These are phyloP conservation scores for Exophiala aquamarina DNA, from an alignment of 2,329 filamentous ascomycete genomes.

Conservation along the genomic window DNA sequence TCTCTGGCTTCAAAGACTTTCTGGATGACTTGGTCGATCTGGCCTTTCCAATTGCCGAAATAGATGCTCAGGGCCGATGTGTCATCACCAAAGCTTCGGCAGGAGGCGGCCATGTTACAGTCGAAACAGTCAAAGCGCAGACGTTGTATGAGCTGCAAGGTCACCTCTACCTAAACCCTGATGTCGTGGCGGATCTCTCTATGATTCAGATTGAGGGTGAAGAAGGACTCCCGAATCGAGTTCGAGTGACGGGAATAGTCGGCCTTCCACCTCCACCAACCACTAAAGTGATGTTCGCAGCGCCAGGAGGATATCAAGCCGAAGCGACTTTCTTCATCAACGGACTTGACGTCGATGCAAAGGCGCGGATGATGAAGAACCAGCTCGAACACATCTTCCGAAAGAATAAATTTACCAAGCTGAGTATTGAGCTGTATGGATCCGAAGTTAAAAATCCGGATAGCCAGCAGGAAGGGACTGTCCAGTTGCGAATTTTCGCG, in stretches of 20 bases:
- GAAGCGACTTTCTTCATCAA: constrained; percentile 44
- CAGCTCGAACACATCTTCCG: constrained; percentile 38
- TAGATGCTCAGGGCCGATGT: constrained; percentile 38
- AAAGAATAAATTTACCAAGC: constrained; percentile 31
- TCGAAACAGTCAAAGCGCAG: constrained; percentile 52
- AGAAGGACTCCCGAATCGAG: constrained; percentile 33
- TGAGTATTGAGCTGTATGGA: constrained; percentile 34
- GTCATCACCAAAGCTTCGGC: constrained; percentile 43
- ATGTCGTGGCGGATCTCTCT: constrained; percentile 46
- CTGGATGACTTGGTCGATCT: constrained; percentile 41
- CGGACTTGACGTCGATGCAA: constrained; percentile 46
- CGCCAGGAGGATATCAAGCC: constrained; percentile 49
- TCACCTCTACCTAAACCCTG: constrained; percentile 47
- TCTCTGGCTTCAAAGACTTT: constrained; percentile 48
- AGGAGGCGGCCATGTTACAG: constrained; percentile 39
- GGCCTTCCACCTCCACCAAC: constrained; percentile 48
- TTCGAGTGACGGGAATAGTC: constrained; percentile 41
- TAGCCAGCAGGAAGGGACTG: constrained; percentile 43
- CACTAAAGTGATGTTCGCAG: constrained; percentile 52
- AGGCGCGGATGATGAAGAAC: constrained; percentile 45
- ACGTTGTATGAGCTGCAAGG: constrained; percentile 52
- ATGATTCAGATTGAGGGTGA: constrained; percentile 37
- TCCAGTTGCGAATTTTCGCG: constrained; percentile 43
- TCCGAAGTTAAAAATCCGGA: constrained; percentile 32
- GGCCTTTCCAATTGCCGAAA: constrained; percentile 46